phyloP scores from a whole-genome alignment of 345 rosid genomes.

The Eucalyptus regnans region DNA sequence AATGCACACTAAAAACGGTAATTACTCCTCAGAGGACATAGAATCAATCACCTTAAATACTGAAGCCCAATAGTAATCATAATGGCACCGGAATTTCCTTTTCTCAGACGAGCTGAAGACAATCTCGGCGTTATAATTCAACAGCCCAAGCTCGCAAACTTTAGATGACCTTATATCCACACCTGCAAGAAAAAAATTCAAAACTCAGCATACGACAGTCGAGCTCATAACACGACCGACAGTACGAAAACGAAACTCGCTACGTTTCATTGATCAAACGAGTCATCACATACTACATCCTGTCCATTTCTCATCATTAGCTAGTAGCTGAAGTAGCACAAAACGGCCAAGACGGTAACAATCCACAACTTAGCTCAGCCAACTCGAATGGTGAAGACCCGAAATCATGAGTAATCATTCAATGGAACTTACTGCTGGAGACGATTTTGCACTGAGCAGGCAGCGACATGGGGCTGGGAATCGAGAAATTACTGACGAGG shows the following conservation, averaged over 20 bases:
- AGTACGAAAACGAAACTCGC: neutral
- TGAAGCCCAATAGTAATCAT: conserved; percentile 95
- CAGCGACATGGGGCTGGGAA: conserved; percentile 26
- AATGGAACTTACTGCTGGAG: conserved; percentile 55
- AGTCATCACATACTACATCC: neutral
- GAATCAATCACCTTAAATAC: conserved; percentile 58
- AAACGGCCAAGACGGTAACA: neutral
- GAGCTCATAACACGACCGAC: neutral
- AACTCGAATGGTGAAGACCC: neutral
- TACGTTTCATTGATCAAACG: neutral
- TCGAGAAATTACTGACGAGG: conserved; percentile 28
- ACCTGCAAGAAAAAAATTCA: conserved; percentile 21
- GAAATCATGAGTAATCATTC: neutral
- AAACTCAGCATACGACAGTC: neutral
- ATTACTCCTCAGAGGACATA: neutral
- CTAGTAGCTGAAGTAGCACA: neutral
- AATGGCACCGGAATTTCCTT: conserved; percentile 77
- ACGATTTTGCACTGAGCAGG: conserved; percentile 71
- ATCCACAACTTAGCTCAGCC: neutral
- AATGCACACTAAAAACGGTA: neutral
- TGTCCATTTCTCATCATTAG: neutral
- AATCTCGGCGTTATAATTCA: conserved; percentile 61
- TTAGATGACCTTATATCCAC: conserved; percentile 91
- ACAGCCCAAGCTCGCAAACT: conserved; percentile 69
- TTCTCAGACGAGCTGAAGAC: conserved; percentile 53